A percentile compares a stretch with the other conserved stretches of the same genome.
These are phyloP conservation scores for Spencermartinsiella ligniputridi DNA, from an alignment of 1,139 yeast species.

Conservation along the genomic window DNA sequence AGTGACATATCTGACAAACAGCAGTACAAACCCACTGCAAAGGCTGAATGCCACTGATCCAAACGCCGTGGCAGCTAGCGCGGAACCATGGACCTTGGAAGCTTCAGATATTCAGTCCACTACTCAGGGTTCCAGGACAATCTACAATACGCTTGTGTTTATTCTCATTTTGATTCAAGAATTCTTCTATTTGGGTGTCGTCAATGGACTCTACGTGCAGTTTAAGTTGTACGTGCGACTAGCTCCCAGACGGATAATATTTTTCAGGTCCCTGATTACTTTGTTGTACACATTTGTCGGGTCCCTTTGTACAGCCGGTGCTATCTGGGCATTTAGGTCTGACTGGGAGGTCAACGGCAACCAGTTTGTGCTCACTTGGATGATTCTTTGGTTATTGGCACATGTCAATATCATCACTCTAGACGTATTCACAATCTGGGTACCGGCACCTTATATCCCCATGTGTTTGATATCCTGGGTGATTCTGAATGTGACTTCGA, in stretches of 20 bases:
- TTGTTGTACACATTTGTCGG: conserved; percentile 4
- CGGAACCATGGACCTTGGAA: conserved; percentile 12
- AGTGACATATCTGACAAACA: neutral
- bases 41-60: conserved; percentile 4
- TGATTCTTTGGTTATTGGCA: conserved; percentile 12
- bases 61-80: conserved; percentile 6
- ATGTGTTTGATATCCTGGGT: conserved; percentile 15
- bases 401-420: conserved; percentile 3
- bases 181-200: conserved; percentile 16
- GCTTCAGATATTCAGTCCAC: conserved; percentile 13
- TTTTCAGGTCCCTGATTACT: neutral
- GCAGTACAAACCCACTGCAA: conserved; percentile 5
- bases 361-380: conserved; percentile 20
- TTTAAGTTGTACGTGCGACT: conserved; percentile 4
- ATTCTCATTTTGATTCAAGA: conserved; percentile 17
- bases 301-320: conserved; percentile 12
- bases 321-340: conserved; percentile 19
- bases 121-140: conserved; percentile 12
- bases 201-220: conserved; percentile 8
- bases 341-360: conserved; percentile 17
- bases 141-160: conserved; percentile 14
- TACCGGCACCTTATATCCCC: conserved; percentile 14
- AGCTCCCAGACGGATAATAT: neutral
- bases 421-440: conserved; percentile 7
- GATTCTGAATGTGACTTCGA: conserved; percentile 13